Evolutionary conservation across 2,329 filamentous ascomycete species (phyloP).

Genomic region (Scytalidium lignicola): DNA sequence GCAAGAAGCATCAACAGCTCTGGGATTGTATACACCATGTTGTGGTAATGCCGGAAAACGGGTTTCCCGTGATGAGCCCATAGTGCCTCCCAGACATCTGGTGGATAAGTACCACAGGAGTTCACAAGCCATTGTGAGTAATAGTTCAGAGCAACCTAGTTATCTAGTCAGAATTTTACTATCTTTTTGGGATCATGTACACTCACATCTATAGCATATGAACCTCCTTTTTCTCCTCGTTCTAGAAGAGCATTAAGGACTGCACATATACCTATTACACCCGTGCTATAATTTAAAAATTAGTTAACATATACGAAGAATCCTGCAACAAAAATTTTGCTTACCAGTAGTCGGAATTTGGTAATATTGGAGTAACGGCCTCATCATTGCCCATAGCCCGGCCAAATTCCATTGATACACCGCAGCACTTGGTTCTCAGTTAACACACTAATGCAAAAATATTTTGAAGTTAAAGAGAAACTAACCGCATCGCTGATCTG

Average conservation of each 20-base stretch:
- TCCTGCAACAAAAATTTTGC: too few relatives aligned
- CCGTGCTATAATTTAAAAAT: too few relatives aligned
- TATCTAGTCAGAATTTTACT: too few relatives aligned
- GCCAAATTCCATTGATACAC: too few relatives aligned
- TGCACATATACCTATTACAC: slow-evolving; percentile 33
- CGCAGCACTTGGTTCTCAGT: too few relatives aligned
- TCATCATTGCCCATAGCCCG: slow-evolving; percentile 38
- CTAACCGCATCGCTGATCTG: slow-evolving; percentile 29
- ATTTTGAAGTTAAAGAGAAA: too few relatives aligned
- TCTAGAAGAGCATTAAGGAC: slow-evolving; percentile 36
- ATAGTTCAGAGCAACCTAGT: slow-evolving; percentile 36
- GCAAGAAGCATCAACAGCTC: slow-evolving; percentile 34
- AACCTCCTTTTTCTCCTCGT: slow-evolving; percentile 33
- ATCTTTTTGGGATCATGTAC: too few relatives aligned
- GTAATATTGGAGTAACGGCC: slow-evolving; percentile 36
- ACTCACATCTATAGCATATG: slow-evolving; percentile 35
- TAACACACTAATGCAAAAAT: too few relatives aligned
- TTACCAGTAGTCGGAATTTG: slow-evolving; percentile 38
- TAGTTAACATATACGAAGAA: too few relatives aligned
- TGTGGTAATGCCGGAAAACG: slow-evolving; percentile 45
- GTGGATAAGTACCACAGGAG: slow-evolving; percentile 33
- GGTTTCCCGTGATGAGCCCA: slow-evolving; percentile 39
- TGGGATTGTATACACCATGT: slow-evolving; percentile 37
- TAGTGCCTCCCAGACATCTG: slow-evolving; percentile 40
- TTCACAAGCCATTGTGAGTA: slow-evolving; percentile 35